phyloP scores from a whole-genome alignment of 306 rosid genomes.

The apple (Malus domestica) region ASM211411v1 NC_041800.1:29239233-29239732 shows the following conservation, averaged over 20 bases:
- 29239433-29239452: neutral
- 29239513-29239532: neutral
- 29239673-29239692: neutral
- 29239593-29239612: neutral
- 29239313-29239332: neutral
- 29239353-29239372: neutral
- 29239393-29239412: neutral
- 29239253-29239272: neutral
- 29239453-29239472: neutral
- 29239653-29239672: neutral
- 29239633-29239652: neutral
- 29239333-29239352: constrained; percentile 2
- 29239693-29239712: neutral
- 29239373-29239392: neutral
- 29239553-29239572: neutral
- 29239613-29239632: neutral
- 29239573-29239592: constrained; percentile 1
- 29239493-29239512: neutral
- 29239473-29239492: neutral
- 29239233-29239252: neutral
- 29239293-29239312: neutral
- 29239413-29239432: neutral
- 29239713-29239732: constrained; percentile 5
- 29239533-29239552: neutral
- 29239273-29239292: neutral